These are phyloP conservation scores for Torrubiella hemipterigena DNA, from an alignment of 2,329 filamentous ascomycete genomes.

Conservation along the genomic window DNA sequence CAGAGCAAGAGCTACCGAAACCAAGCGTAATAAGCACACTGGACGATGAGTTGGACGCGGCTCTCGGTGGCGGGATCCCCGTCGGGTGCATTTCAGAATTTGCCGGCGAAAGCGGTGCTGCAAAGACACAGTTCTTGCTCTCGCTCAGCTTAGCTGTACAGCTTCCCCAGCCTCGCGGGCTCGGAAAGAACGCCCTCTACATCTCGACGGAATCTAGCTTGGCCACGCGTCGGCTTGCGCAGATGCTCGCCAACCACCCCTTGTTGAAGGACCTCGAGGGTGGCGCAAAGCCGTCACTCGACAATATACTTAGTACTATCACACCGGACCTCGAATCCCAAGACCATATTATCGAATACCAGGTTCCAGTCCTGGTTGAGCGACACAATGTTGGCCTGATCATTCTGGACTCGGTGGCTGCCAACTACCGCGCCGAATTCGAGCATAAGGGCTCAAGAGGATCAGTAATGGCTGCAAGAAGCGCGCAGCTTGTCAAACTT, in stretches of 20 bases:
- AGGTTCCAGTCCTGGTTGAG: slow-evolving; percentile 74
- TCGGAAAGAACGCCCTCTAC: slow-evolving; percentile 70
- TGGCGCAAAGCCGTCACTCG: slow-evolving; percentile 46
- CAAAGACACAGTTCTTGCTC: slow-evolving; percentile 90
- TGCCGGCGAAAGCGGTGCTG: slow-evolving; percentile 83
- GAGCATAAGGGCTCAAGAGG: slow-evolving; percentile 40
- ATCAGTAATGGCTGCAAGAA: slow-evolving; percentile 61
- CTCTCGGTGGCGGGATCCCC: slow-evolving; percentile 67
- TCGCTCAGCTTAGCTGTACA: slow-evolving; percentile 76
- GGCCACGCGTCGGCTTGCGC: slow-evolving; percentile 66
- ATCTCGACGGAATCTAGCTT: slow-evolving; percentile 86
- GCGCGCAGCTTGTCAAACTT: slow-evolving; percentile 63
- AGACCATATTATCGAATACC: slow-evolving; percentile 87
- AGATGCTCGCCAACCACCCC: slow-evolving; percentile 62
- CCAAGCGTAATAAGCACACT: slow-evolving; percentile 60
- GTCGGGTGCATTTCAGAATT: slow-evolving; percentile 77
- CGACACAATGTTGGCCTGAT: slow-evolving; percentile 70
- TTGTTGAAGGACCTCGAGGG: slow-evolving; percentile 30
- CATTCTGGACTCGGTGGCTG: slow-evolving; percentile 82
- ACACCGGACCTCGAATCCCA: slow-evolving; percentile 88
- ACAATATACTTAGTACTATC: slow-evolving; percentile 66
- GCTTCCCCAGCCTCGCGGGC: slow-evolving; percentile 60
- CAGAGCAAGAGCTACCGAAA: not conserved
- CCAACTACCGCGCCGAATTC: slow-evolving; percentile 91
- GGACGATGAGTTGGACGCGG: slow-evolving; percentile 57